Conservation (phyloP, 768 basidiomycete genomes). For the Russula virescens region DNA sequence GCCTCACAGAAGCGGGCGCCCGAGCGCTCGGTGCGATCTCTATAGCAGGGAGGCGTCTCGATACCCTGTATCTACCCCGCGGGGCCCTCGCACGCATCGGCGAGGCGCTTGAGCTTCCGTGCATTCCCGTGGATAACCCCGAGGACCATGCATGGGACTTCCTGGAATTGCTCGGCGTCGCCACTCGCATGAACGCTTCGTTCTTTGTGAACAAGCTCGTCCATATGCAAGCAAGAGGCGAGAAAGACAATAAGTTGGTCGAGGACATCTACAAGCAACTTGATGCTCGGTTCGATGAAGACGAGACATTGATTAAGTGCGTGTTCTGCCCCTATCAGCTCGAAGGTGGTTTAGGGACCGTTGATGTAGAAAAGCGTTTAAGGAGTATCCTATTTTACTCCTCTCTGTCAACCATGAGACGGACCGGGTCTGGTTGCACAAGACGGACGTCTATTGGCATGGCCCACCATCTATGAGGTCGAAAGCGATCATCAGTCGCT, state of each 20-base stretch:
- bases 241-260: slow-evolving; percentile 7
- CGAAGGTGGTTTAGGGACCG: background rate
- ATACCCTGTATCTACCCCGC: slow-evolving; percentile 17
- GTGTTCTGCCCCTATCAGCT: background rate
- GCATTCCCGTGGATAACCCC: slow-evolving; percentile 24
- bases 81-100: background rate
- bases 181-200: slow-evolving; percentile 15
- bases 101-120: slow-evolving; percentile 15
- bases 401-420: background rate
- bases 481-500: slow-evolving; percentile 17
- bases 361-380: slow-evolving; percentile 19
- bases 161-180: slow-evolving; percentile 23
- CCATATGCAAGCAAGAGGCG: slow-evolving; percentile 13
- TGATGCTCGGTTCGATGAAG: slow-evolving; percentile 27
- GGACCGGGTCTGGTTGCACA: slow-evolving; percentile 17
- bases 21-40: slow-evolving; percentile 6
- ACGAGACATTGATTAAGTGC: slow-evolving; percentile 24
- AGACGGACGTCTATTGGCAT: slow-evolving; percentile 23
- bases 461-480: slow-evolving; percentile 25
- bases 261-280: slow-evolving; percentile 24
- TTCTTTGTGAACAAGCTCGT: slow-evolving; percentile 24
- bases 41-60: slow-evolving; percentile 11
- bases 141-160: slow-evolving; percentile 24
- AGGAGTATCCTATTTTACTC: slow-evolving; percentile 17
- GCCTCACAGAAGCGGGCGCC: background rate